Conservation (phyloP, 257 asterid species). For the Nicotiana paniculata region DNA sequence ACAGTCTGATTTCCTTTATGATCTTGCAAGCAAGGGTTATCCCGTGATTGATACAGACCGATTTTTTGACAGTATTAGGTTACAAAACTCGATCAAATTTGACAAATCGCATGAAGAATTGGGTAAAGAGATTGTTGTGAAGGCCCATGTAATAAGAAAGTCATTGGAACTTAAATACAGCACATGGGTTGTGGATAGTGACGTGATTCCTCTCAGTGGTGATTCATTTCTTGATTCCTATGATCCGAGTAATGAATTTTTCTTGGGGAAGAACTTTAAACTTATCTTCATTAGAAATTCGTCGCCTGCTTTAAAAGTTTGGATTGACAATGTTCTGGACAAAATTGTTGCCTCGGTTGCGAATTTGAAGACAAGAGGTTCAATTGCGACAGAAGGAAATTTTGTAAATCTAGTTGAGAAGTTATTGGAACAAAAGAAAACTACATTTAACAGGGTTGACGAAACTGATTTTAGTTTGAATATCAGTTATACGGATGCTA, state of each 20-base stretch:
- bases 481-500: conserved; percentile 21
- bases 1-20: conserved; percentile 40
- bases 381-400: conserved; percentile 24
- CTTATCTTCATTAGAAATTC: conserved; percentile 54
- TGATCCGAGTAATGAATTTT: conserved; percentile 33
- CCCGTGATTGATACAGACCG: conserved; percentile 53
- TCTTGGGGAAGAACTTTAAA: conserved; percentile 41
- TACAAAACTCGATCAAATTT: conserved; percentile 33
- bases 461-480: conserved; percentile 43
- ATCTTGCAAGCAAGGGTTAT: conserved; percentile 87
- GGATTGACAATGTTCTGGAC: conserved; percentile 37
- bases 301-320: conserved; percentile 35
- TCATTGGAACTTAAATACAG: conserved; percentile 57
- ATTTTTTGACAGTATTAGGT: conserved; percentile 31
- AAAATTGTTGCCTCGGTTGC: conserved; percentile 31
- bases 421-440: conserved; percentile 35
- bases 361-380: conserved; percentile 22
- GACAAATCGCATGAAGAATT: conserved; percentile 38
- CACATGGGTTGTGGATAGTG: conserved; percentile 56
- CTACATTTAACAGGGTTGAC: conserved; percentile 37
- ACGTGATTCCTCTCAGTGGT: conserved; percentile 44
- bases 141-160: conserved; percentile 43
- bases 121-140: conserved; percentile 45
- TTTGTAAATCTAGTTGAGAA: conserved; percentile 44
- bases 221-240: conserved; percentile 42